Percentiles rank a stretch among this genome's conserved stretches.
Evolutionary conservation across 352 stramenopile species (phyloP).

Genomic region (Globisporangium lucens): DNA sequence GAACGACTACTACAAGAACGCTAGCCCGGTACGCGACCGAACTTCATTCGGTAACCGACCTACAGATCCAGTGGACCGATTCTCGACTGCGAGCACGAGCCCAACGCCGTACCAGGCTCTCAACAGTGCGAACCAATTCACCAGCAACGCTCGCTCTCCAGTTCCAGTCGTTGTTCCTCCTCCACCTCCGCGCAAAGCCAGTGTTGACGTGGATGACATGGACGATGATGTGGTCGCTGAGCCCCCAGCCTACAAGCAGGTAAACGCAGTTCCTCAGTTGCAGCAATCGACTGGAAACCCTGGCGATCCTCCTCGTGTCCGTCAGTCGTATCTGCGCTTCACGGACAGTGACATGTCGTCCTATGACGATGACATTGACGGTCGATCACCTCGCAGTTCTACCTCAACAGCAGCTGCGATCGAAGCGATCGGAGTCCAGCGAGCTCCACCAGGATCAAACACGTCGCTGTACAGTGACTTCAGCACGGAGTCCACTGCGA

Average conservation of each 20-base stretch:
- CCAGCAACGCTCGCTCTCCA: conserved; percentile 8
- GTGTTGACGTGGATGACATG: conserved; percentile 33
- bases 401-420: neutral
- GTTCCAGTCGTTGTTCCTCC: neutral
- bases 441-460: conserved; percentile 35
- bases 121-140: conserved; percentile 4
- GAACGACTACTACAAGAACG: conserved; percentile 10
- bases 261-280: conserved; percentile 2
- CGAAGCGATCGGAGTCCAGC: conserved; percentile 13
- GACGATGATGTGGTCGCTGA: conserved; percentile 28
- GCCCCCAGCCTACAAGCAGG: conserved; percentile 19
- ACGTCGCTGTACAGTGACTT: conserved; percentile 44
- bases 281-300: conserved; percentile 10
- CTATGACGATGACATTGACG: conserved; percentile 18
- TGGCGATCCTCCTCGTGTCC: conserved; percentile 3
- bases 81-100: conserved; percentile 6
- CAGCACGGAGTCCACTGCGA: conserved; percentile 32
- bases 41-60: neutral
- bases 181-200: conserved; percentile 23
- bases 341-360: conserved; percentile 22
- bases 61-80: neutral
- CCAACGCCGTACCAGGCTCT: conserved; percentile 9
- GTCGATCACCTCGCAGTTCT: conserved; percentile 13
- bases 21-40: conserved; percentile 1
- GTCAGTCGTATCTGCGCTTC: conserved; percentile 20